phyloP scores from a whole-genome alignment of 495 filamentous ascomycete species.

The Podospora bellae-mahoneyi region DNA sequence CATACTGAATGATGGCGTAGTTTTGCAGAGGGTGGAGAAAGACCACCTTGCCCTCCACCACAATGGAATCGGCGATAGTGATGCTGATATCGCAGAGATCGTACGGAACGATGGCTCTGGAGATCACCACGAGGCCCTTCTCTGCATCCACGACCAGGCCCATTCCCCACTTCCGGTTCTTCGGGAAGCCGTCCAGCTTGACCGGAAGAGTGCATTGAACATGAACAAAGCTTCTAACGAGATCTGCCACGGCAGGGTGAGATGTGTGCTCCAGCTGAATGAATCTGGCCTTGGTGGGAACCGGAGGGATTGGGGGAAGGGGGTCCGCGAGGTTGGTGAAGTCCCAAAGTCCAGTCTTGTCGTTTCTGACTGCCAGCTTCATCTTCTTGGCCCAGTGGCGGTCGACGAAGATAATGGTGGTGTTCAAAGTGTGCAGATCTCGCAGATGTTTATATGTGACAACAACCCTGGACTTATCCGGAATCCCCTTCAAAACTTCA shows the following conservation, averaged over 20 bases:
- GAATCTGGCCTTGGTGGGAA: conserved; percentile 77
- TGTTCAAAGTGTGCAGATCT: conserved; percentile 91
- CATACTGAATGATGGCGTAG: conserved; percentile 92
- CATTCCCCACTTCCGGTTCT: conserved; percentile 88
- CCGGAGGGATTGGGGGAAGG: conserved; percentile 66
- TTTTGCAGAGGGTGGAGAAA: conserved; percentile 99
- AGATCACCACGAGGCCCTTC: conserved; percentile 90
- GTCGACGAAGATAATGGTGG: conserved; percentile 87
- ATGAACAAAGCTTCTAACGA: conserved; percentile 91
- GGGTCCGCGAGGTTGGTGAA: conserved; percentile 81
- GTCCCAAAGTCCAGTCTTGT: conserved; percentile 89
- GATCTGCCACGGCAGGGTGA: conserved; percentile 83
- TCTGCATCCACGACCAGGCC: conserved; percentile 94
- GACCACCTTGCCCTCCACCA: conserved; percentile 87
- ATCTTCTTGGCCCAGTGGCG: conserved; percentile 94
- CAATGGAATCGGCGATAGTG: conserved; percentile 92
- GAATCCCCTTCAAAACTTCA: conserved; percentile 83
- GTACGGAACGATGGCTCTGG: conserved; percentile 88
- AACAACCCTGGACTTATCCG: conserved; percentile 84
- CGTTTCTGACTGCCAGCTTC: conserved; percentile 88
- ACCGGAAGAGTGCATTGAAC: conserved; percentile 88
- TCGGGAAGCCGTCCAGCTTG: conserved; percentile 94
- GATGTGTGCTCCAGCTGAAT: conserved; percentile 85
- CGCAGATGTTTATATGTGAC: conserved; percentile 93
- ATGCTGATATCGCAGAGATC: conserved; percentile 94